Conservation (phyloP, 345 rosid genomes). For the Conringia planisiliqua region DNA sequence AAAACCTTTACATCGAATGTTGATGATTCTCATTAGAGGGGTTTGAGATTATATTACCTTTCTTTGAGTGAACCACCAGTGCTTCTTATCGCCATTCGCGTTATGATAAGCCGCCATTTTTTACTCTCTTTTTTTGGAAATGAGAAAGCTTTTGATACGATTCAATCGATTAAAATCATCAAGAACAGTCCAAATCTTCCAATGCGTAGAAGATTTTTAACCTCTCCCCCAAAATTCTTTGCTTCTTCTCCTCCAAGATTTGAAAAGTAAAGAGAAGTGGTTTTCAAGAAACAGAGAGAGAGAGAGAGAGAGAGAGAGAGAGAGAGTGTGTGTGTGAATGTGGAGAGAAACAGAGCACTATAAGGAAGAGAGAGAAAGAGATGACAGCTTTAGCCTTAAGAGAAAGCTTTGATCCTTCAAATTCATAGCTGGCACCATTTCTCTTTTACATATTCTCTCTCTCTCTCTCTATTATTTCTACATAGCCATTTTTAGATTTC, state of each 20-base stretch:
- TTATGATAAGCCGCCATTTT: constrained; percentile 35
- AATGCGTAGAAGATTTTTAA: not conserved
- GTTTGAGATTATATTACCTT: constrained; percentile 41
- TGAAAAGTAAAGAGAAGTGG: constrained; percentile 23
- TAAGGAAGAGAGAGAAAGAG: constrained; percentile 25
- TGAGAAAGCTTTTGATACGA: not conserved
- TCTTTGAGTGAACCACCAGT: constrained; percentile 91
- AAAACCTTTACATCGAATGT: not conserved
- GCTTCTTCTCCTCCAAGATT: constrained; percentile 30
- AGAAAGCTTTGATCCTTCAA: constrained; percentile 79
- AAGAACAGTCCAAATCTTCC: not conserved
- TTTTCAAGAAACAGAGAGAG: constrained; percentile 2
- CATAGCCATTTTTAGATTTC: constrained; percentile 16
- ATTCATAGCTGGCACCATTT: constrained; percentile 81
- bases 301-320: constrained; percentile 13
- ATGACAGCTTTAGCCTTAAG: constrained; percentile 76
- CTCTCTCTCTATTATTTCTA: constrained; percentile 19
- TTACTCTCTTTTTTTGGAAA: not conserved
- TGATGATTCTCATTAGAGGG: not conserved
- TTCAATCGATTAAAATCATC: not conserved
- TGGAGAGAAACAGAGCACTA: constrained; percentile 29
- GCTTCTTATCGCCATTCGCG: constrained; percentile 54
- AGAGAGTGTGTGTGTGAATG: not conserved
- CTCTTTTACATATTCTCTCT: constrained; percentile 44
- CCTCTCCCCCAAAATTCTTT: constrained; percentile 4